These are phyloP conservation scores for Musa schizocarpa DNA, from an alignment of 176 grass and related monocot genomes.

Conservation along the genomic window DNA sequence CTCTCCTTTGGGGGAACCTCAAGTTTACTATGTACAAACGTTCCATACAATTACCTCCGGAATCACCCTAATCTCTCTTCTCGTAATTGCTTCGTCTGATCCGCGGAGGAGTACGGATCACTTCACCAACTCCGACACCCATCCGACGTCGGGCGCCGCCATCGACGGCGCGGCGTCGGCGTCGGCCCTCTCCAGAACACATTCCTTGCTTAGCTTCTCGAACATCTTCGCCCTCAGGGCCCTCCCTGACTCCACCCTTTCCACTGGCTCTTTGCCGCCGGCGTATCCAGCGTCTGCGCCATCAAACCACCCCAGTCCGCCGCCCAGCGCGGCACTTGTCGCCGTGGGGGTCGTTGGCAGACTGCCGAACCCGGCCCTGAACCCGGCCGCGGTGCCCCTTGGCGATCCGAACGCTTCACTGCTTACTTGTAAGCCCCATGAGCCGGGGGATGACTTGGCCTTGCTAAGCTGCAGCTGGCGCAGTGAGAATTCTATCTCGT, in stretches of 20 bases:
- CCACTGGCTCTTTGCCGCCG: neutral
- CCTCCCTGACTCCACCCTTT: constrained; percentile 4
- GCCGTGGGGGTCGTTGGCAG: neutral
- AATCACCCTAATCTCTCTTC: no score
- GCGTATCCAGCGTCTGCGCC: neutral
- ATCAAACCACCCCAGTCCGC: neutral
- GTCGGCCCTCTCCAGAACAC: neutral
- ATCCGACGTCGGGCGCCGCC: neutral
- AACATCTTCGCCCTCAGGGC: neutral
- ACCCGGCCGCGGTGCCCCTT: neutral
- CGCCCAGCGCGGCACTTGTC: neutral
- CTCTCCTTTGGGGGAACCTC: no score
- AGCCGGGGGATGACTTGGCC: neutral
- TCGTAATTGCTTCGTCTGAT: neutral
- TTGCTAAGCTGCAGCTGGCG: constrained; percentile 1
- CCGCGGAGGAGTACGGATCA: neutral
- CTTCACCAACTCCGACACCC: constrained; percentile 1
- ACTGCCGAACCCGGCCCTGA: neutral
- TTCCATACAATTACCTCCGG: no score
- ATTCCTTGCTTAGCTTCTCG: neutral
- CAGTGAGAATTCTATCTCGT: neutral
- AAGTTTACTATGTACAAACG: no score
- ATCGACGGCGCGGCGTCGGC: neutral
- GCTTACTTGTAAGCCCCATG: neutral
- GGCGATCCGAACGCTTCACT: neutral